phyloP scores from a whole-genome alignment of 1,284 basidiomycete genomes.

The Exobasidium rhododendri region DNA sequence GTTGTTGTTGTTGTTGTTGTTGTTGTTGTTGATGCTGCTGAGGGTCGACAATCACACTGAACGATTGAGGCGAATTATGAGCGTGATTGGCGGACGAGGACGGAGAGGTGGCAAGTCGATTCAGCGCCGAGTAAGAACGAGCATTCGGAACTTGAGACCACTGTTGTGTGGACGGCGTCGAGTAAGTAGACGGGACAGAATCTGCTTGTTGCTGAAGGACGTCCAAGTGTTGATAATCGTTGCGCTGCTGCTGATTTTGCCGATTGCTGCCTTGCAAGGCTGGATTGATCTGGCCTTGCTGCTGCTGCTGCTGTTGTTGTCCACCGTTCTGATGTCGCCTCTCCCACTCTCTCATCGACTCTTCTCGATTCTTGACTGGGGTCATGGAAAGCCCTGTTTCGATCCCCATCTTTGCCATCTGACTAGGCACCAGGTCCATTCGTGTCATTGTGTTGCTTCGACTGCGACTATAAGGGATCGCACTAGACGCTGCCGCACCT shows the following conservation, averaged over 20 bases:
- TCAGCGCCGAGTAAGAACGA: neutral
- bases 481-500: neutral
- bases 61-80: slow-evolving; percentile 4
- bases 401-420: slow-evolving; percentile 60
- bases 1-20: slow-evolving; percentile 19
- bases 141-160: slow-evolving; percentile 8
- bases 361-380: slow-evolving; percentile 48
- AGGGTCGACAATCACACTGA: neutral
- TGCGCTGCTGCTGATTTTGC: slow-evolving; percentile 11
- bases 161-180: neutral
- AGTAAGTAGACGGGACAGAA: no score
- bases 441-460: slow-evolving; percentile 74
- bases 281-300: slow-evolving; percentile 22
- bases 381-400: slow-evolving; percentile 41
- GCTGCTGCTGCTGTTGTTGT: slow-evolving; percentile 19
- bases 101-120: neutral
- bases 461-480: slow-evolving; percentile 14
- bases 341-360: slow-evolving; percentile 50
- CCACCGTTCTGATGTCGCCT: slow-evolving; percentile 61
- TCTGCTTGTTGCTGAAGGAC: slow-evolving; percentile 30
- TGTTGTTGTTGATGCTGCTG: neutral
- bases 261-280: slow-evolving; percentile 1
- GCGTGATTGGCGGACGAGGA: neutral
- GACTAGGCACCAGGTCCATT: slow-evolving; percentile 85
- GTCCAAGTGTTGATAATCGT: slow-evolving; percentile 32